Evolutionary conservation across 768 basidiomycete genomes (phyloP).

Genomic region (Russula griseocarnosa): DNA sequence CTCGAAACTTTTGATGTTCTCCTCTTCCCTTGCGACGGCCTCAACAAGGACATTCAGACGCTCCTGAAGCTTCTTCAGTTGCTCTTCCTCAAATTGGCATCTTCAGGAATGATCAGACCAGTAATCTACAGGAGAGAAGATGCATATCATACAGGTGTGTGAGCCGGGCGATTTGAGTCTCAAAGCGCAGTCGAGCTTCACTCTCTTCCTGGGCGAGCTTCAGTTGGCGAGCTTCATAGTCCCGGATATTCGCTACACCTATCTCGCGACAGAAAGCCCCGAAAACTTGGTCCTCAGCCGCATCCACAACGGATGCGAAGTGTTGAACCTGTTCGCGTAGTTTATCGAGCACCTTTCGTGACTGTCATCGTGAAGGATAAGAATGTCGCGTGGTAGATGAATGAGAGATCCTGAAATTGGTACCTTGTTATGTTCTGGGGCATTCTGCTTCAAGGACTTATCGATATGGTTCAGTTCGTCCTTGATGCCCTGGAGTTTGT

Average conservation of each 20-base stretch:
- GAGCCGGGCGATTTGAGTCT: slow-evolving; percentile 81
- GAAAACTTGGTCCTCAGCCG: slow-evolving; percentile 80
- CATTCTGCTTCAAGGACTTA: slow-evolving; percentile 58
- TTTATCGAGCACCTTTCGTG: slow-evolving; percentile 47
- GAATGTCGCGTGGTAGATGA: not conserved
- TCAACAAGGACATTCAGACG: slow-evolving; percentile 55
- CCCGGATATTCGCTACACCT: slow-evolving; percentile 75
- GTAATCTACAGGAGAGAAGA: not conserved
- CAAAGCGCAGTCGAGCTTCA: slow-evolving; percentile 75
- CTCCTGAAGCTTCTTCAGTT: slow-evolving; percentile 58
- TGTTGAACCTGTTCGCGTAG: slow-evolving; percentile 53
- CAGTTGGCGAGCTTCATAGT: slow-evolving; percentile 90
- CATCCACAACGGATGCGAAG: slow-evolving; percentile 57
- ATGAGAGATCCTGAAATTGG: not conserved
- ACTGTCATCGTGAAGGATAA: slow-evolving; percentile 37
- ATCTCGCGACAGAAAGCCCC: slow-evolving; percentile 74
- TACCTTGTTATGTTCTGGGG: slow-evolving; percentile 73
- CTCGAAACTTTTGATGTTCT: slow-evolving; percentile 50
- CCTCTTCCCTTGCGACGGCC: slow-evolving; percentile 49
- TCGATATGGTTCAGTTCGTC: slow-evolving; percentile 82
- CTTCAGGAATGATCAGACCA: slow-evolving; percentile 39
- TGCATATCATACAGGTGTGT: slow-evolving; percentile 66
- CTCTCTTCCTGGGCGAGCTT: slow-evolving; percentile 85
- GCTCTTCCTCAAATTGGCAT: slow-evolving; percentile 75
- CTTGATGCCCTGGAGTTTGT: slow-evolving; percentile 71